Percentiles rank a stretch among this genome's conserved stretches.
These are phyloP conservation scores for Bjerkandera adusta DNA, from an alignment of 1,284 basidiomycete genomes.

Conservation along the genomic window DNA sequence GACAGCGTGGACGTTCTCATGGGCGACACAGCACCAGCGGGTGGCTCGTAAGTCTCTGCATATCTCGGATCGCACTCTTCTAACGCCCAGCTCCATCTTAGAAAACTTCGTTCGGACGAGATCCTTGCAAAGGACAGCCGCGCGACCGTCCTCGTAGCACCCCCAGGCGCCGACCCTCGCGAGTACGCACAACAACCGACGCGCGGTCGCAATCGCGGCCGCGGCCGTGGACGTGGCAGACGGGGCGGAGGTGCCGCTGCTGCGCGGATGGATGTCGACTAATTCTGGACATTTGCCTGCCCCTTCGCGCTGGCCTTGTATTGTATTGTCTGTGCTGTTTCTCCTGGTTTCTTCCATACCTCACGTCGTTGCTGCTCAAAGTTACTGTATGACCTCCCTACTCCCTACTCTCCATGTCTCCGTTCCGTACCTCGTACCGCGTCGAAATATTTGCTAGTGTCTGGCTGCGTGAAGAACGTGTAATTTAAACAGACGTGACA, in stretches of 20 bases:
- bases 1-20: slow-evolving; percentile 69
- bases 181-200: slow-evolving; percentile 44
- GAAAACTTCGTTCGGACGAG: slow-evolving; percentile 85
- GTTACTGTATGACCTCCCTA: too few species aligned
- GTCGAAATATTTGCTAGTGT: too few species aligned
- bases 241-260: slow-evolving; percentile 33
- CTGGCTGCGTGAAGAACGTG: too few species aligned
- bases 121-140: slow-evolving; percentile 67
- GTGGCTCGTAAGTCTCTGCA: slow-evolving; percentile 54
- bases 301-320: too few species aligned
- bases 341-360: too few species aligned
- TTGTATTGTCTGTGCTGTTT: too few species aligned
- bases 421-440: too few species aligned
- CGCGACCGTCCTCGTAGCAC: slow-evolving; percentile 66
- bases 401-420: too few species aligned
- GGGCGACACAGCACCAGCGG: slow-evolving; percentile 35
- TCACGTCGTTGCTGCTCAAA: too few species aligned
- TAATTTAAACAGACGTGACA: too few species aligned
- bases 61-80: neutral
- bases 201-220: slow-evolving; percentile 30
- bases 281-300: too few species aligned
- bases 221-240: slow-evolving; percentile 28
- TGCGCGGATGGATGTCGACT: slow-evolving; percentile 39
- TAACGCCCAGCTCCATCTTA: slow-evolving; percentile 28
- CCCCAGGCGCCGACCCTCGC: slow-evolving; percentile 61